Percentiles rank a stretch among this genome's conserved stretches.
Conservation (phyloP, 2,329 filamentous ascomycete species). For the Fonsecaea pedrosoi region DNA sequence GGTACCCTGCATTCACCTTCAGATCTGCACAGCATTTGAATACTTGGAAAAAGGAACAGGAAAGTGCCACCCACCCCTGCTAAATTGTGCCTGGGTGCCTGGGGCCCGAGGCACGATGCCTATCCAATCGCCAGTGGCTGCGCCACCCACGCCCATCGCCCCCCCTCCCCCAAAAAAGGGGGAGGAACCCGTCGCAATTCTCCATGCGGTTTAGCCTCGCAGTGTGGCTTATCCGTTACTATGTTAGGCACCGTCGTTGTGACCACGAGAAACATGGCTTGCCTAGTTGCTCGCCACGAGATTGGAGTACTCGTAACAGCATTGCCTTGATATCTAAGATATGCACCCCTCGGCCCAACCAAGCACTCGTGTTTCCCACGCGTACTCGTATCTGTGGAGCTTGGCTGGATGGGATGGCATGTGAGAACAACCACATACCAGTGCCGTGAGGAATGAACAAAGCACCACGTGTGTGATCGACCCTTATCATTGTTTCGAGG, state of each 20-base stretch:
- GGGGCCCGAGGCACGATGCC: not conserved
- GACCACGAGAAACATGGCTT: not conserved
- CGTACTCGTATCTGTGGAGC: not conserved
- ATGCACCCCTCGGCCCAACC: no score
- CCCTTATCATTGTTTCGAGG: no score
- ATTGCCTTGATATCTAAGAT: not conserved
- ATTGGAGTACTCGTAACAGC: not conserved
- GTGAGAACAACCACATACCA: not conserved
- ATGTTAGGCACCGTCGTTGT: conserved; percentile 9
- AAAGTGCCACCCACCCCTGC: conserved; percentile 2
- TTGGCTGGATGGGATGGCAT: not conserved
- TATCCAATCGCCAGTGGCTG: conserved; percentile 2
- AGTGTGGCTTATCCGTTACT: conserved; percentile 19
- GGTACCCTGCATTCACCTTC: conserved; percentile 1
- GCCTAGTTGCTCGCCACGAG: conserved; percentile 2
- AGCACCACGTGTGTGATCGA: no score
- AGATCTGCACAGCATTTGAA: not conserved
- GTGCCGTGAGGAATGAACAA: no score
- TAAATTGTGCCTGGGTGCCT: not conserved
- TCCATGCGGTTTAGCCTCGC: conserved; percentile 10
- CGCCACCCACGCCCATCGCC: conserved; percentile 2
- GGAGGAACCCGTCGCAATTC: conserved; percentile 2
- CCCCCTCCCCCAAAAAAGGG: conserved; percentile 5
- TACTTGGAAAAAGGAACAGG: not conserved
- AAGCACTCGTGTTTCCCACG: no score